Conservation (phyloP, 768 basidiomycete genomes). For the Lactifluus piperatus region DNA sequence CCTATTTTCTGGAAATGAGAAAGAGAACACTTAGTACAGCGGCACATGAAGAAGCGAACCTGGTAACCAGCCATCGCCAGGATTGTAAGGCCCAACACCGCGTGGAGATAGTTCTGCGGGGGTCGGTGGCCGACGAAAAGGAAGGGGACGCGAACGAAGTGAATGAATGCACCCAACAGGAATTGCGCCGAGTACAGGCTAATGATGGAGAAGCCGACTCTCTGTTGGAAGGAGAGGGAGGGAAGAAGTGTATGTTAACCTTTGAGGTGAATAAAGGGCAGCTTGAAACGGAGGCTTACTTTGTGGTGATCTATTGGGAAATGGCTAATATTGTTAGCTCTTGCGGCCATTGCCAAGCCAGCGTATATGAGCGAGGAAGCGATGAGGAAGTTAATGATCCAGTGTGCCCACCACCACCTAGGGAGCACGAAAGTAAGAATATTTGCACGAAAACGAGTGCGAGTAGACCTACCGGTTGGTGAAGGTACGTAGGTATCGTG, state of each 20-base stretch:
- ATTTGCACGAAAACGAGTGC: not conserved
- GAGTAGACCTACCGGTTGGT: not conserved
- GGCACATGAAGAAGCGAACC: slow-evolving; percentile 21
- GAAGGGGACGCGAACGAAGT: slow-evolving; percentile 39
- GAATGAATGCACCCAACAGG: slow-evolving; percentile 40
- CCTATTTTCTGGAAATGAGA: not conserved
- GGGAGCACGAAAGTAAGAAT: not conserved
- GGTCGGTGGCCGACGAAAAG: slow-evolving; percentile 28
- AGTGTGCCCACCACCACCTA: slow-evolving; percentile 14
- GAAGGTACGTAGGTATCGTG: slow-evolving; percentile 15
- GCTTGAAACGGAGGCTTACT: slow-evolving; percentile 9
- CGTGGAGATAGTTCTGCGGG: slow-evolving; percentile 37
- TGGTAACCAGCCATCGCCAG: slow-evolving; percentile 44
- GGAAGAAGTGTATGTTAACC: no score
- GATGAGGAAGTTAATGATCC: slow-evolving; percentile 22
- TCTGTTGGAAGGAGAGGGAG: slow-evolving; percentile 28
- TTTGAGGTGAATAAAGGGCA: no score
- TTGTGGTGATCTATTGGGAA: slow-evolving; percentile 33
- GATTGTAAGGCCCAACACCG: slow-evolving; percentile 43
- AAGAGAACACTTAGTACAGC: not conserved
- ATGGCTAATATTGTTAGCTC: not conserved
- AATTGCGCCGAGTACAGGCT: slow-evolving; percentile 46
- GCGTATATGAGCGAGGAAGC: slow-evolving; percentile 46
- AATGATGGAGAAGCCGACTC: slow-evolving; percentile 43
- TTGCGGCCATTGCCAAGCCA: slow-evolving; percentile 36